Conservation (phyloP, 345 rosid species). For the Eutrema heterophyllum region DNA sequence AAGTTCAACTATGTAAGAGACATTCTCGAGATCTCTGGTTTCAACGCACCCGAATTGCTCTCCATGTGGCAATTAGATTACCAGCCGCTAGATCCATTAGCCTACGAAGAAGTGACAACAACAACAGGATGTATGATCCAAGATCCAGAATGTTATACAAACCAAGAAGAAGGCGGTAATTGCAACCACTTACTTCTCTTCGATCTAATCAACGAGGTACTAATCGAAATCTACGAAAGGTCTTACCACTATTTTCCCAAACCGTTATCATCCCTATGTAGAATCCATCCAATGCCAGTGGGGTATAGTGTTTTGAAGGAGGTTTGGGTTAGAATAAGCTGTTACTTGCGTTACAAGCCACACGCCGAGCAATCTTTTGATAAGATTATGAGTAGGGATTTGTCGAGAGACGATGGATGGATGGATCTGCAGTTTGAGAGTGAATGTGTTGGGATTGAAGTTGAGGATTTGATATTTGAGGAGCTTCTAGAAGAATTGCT, state of each 20-base stretch:
- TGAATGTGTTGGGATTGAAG: conserved; percentile 66
- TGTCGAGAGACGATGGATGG: conserved; percentile 58
- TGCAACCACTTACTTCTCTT: conserved; percentile 49
- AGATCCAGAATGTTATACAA: conserved; percentile 41
- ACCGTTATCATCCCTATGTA: conserved; percentile 49
- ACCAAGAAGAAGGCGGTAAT: conserved; percentile 35
- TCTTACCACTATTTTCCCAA: conserved; percentile 53
- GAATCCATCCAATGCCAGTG: conserved; percentile 49
- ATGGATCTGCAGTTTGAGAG: conserved; percentile 72
- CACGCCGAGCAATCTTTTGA: conserved; percentile 39
- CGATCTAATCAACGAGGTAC: conserved; percentile 65
- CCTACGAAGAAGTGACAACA: conserved; percentile 48
- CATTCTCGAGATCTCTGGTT: conserved; percentile 66
- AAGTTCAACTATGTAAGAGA: conserved; percentile 64
- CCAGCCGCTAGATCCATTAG: conserved; percentile 58
- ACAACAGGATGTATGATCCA: conserved; percentile 35
- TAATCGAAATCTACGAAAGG: conserved; percentile 55
- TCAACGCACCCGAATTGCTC: conserved; percentile 41
- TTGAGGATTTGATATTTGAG: conserved; percentile 62
- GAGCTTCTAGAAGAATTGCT: conserved; percentile 62
- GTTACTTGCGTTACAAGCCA: conserved; percentile 43
- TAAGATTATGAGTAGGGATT: conserved; percentile 43
- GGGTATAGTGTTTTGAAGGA: conserved; percentile 56
- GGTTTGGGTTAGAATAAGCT: conserved; percentile 59
- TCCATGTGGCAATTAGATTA: conserved; percentile 63